These are phyloP conservation scores for Closterium sp. DNA, from an alignment of 139 green algal species.

Conservation along the genomic window DNA sequence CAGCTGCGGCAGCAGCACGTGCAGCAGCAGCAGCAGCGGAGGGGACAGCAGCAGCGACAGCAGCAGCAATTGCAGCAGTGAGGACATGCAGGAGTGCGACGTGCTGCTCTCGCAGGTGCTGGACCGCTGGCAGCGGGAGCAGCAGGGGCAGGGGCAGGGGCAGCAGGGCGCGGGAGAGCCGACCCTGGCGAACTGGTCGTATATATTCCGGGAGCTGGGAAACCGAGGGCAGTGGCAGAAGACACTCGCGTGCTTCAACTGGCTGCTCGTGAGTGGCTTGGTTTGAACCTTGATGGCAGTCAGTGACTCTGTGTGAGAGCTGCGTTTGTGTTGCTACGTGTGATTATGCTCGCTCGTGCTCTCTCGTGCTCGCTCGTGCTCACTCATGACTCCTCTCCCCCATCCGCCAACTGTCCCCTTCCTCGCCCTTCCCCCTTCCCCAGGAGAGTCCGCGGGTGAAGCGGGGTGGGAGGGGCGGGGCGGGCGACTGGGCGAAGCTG, in stretches of 20 bases:
- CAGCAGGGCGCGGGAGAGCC: background rate
- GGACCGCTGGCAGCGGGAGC: slow-evolving; percentile 16
- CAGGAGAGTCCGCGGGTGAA: background rate
- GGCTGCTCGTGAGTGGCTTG: slow-evolving; percentile 17
- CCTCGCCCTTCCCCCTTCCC: background rate
- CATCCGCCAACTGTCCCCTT: background rate
- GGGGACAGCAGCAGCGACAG: slow-evolving; percentile 7
- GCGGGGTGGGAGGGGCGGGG: background rate
- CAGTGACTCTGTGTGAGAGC: too few species aligned
- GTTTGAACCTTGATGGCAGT: too few species aligned
- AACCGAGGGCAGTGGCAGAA: slow-evolving; percentile 33
- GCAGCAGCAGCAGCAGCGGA: slow-evolving; percentile 1
- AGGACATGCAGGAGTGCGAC: background rate
- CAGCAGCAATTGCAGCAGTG: background rate
- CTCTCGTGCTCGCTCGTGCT: too few species aligned
- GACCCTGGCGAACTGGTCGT: slow-evolving; percentile 38
- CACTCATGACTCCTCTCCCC: too few species aligned
- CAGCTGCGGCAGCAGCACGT: background rate
- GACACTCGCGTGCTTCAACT: slow-evolving; percentile 25
- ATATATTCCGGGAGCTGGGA: slow-evolving; percentile 34
- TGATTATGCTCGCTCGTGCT: too few species aligned
- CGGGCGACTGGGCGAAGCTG: slow-evolving; percentile 40
- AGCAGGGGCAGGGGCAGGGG: background rate
- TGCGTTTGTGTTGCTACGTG: too few species aligned
- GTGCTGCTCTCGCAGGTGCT: slow-evolving; percentile 9